Conservation (phyloP, 768 basidiomycete species). For the Podaxis sp. region DNA sequence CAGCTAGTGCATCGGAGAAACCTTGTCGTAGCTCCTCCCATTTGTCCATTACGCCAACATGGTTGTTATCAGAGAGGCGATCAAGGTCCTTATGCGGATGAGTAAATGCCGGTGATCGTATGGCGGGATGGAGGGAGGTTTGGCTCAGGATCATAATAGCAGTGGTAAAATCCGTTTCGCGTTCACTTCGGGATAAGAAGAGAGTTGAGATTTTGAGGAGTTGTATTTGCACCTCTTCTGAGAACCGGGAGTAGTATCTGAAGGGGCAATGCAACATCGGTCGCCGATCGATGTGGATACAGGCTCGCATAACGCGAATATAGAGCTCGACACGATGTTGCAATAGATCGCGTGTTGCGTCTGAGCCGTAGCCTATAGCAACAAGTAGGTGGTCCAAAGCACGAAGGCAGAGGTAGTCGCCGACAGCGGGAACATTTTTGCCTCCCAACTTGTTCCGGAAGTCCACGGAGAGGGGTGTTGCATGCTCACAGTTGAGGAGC, state of each 20-base stretch:
- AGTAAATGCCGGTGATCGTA: neutral
- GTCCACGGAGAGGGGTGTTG: neutral
- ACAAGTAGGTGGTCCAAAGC: slow-evolving; percentile 3
- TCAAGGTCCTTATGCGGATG: neutral
- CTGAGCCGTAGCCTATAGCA: slow-evolving; percentile 1
- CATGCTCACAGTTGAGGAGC: neutral
- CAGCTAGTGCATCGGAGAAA: neutral
- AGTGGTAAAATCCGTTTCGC: neutral
- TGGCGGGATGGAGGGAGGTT: slow-evolving; percentile 2
- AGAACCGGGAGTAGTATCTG: slow-evolving; percentile 1
- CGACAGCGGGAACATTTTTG: neutral
- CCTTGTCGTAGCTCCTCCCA: neutral
- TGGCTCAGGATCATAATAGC: slow-evolving; percentile 3
- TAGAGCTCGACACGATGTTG: slow-evolving; percentile 8
- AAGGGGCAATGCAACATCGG: slow-evolving; percentile 5
- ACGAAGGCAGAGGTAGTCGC: slow-evolving; percentile 10
- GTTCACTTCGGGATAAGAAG: slow-evolving; percentile 1
- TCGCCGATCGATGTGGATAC: neutral
- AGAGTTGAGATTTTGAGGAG: neutral
- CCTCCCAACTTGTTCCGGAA: slow-evolving; percentile 5
- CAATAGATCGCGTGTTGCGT: neutral
- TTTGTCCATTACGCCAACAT: neutral
- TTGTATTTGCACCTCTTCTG: slow-evolving; percentile 6
- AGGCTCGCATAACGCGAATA: neutral
- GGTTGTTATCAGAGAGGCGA: neutral